These are phyloP conservation scores for Sphaceloma murrayae DNA, from an alignment of 2,329 filamentous ascomycete species.

Conservation along the genomic window DNA sequence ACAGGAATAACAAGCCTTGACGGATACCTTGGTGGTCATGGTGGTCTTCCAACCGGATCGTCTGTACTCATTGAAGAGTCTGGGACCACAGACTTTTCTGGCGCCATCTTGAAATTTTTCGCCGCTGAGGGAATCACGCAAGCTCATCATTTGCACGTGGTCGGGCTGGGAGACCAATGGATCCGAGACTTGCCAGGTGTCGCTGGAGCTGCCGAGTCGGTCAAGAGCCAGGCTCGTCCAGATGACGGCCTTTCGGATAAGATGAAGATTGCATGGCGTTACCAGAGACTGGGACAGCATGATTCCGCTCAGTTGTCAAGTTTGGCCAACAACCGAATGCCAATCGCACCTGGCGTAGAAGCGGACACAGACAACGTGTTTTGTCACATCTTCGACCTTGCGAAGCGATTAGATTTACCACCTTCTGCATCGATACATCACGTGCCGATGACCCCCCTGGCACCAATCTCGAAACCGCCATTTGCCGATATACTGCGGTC, in stretches of 20 bases:
- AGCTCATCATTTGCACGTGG: constrained; percentile 76
- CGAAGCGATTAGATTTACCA: constrained; percentile 39
- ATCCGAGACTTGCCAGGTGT: constrained; percentile 72
- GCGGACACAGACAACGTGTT: constrained; percentile 30
- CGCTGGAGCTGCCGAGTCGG: constrained; percentile 39
- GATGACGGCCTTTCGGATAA: no score
- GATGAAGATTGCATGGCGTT: constrained; percentile 99
- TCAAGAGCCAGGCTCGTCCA: no score
- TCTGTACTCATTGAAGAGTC: constrained; percentile 75
- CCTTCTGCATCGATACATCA: constrained; percentile 35
- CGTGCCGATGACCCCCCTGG: constrained; percentile 55
- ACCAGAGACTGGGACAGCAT: constrained; percentile 71
- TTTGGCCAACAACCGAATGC: constrained; percentile 41
- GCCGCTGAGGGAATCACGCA: constrained; percentile 89
- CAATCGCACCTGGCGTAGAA: constrained; percentile 13
- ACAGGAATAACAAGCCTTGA: constrained; percentile 85
- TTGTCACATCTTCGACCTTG: constrained; percentile 45
- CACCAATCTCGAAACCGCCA: constrained; percentile 46
- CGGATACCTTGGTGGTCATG: constrained; percentile 73
- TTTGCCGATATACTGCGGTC: constrained; percentile 54
- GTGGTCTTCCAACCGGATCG: constrained; percentile 71
- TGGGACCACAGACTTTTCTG: constrained; percentile 89
- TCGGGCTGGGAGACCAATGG: constrained; percentile 74
- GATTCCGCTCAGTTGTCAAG: constrained; percentile 40
- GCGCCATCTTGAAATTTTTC: constrained; percentile 75